phyloP scores from a whole-genome alignment of 1,139 yeast species.

The Debaryomyces psychrophilus region DNA sequence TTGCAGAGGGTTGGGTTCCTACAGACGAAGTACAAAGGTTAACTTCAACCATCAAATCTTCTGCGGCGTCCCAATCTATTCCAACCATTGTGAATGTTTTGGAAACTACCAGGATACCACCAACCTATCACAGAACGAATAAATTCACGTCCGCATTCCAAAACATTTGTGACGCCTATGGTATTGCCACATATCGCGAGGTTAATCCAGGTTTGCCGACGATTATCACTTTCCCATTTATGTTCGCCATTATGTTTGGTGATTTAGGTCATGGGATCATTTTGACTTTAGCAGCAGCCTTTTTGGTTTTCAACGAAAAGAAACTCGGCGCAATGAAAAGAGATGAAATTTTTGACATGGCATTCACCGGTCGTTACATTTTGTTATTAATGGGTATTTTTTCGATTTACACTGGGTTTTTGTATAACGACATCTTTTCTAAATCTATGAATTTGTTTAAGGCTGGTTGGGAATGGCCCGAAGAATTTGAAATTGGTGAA shows the following conservation, averaged over 20 bases:
- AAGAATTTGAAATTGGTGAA: slow-evolving; percentile 58
- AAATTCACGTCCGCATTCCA: slow-evolving; percentile 79
- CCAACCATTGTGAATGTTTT: slow-evolving; percentile 73
- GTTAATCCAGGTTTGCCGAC: slow-evolving; percentile 83
- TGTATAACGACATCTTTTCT: slow-evolving; percentile 78
- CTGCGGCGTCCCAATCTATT: slow-evolving; percentile 44
- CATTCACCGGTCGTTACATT: slow-evolving; percentile 74
- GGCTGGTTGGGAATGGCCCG: slow-evolving; percentile 81
- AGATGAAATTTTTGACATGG: slow-evolving; percentile 84
- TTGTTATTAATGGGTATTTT: slow-evolving; percentile 73
- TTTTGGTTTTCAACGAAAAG: slow-evolving; percentile 63
- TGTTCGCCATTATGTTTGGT: slow-evolving; percentile 90
- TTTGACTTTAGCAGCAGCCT: slow-evolving; percentile 59
- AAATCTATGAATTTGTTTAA: slow-evolving; percentile 72
- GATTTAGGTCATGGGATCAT: slow-evolving; percentile 81
- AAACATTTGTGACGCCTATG: slow-evolving; percentile 78
- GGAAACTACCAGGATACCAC: slow-evolving; percentile 70
- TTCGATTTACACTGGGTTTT: slow-evolving; percentile 77
- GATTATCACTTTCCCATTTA: slow-evolving; percentile 77
- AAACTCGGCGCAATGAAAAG: slow-evolving; percentile 61
- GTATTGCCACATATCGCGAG: slow-evolving; percentile 75
- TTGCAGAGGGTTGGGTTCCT: slow-evolving; percentile 85
- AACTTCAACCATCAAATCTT: slow-evolving; percentile 35
- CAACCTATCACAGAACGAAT: slow-evolving; percentile 76
- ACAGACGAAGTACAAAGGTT: slow-evolving; percentile 52